phyloP scores from a whole-genome alignment of 2,329 filamentous ascomycete species.

The Cladorrhinum sp. region DNA sequence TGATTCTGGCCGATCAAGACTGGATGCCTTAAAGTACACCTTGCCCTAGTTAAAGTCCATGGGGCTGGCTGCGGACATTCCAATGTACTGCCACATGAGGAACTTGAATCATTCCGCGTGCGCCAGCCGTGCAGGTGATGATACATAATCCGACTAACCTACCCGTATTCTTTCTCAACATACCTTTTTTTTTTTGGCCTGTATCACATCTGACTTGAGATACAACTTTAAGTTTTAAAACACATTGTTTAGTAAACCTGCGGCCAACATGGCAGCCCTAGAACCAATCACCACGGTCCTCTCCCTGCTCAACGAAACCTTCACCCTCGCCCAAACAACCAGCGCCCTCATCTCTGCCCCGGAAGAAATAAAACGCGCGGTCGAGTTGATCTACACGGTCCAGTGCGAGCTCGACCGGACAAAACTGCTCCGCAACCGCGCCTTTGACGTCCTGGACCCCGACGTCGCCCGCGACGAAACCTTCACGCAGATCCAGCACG shows the following conservation, averaged over 20 bases:
- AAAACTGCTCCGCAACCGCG: background rate
- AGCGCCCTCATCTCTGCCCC: background rate
- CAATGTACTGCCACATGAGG: background rate
- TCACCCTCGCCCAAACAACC: conserved; percentile 1
- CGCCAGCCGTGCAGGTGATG: too few species aligned
- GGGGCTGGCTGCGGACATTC: background rate
- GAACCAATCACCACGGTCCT: conserved; percentile 7
- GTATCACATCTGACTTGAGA: too few species aligned
- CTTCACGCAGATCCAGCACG: background rate
- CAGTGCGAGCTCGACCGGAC: background rate
- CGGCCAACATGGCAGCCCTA: background rate
- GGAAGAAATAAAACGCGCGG: background rate
- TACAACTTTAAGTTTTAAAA: too few species aligned
- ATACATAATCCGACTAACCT: too few species aligned
- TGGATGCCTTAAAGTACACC: background rate
- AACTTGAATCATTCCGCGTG: background rate
- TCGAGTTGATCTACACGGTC: background rate
- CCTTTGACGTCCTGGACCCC: background rate
- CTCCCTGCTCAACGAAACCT: conserved; percentile 4
- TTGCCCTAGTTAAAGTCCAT: background rate
- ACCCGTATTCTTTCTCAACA: too few species aligned
- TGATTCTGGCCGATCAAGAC: too few species aligned
- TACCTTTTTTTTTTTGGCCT: too few species aligned
- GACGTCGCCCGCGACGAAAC: background rate
- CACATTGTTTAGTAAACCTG: background rate